These are phyloP conservation scores for Hibiscus mutabilis DNA, from an alignment of 345 rosid genomes.

Conservation along the genomic window DNA sequence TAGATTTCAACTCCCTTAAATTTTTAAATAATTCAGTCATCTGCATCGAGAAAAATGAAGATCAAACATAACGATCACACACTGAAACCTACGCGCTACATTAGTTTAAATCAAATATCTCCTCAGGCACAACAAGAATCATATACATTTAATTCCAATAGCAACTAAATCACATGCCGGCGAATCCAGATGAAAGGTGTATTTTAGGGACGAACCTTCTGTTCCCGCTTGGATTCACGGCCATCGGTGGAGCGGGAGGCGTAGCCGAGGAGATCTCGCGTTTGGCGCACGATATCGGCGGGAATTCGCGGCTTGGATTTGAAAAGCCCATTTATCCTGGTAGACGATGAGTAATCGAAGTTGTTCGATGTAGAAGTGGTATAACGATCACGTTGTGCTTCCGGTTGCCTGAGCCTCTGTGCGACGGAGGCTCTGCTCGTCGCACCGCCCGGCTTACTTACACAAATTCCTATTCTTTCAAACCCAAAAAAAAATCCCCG, in stretches of 20 bases:
- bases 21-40: conserved; percentile 69
- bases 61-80: neutral
- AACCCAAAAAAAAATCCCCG: neutral
- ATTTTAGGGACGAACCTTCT: conserved; percentile 34
- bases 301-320: conserved; percentile 91
- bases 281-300: conserved; percentile 68
- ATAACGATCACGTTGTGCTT: conserved; percentile 15
- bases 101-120: neutral
- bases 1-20: conserved; percentile 75
- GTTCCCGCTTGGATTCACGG: conserved; percentile 58
- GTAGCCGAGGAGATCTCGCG: conserved; percentile 75
- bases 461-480: conserved; percentile 39
- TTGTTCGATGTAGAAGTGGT: neutral
- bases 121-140: neutral
- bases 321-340: conserved; percentile 67
- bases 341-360: neutral
- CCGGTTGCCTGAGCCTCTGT: conserved; percentile 32
- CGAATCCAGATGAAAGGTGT: neutral
- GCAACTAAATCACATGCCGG: neutral
- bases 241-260: conserved; percentile 32
- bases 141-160: neutral
- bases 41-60: conserved; percentile 26
- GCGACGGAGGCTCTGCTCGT: conserved; percentile 33
- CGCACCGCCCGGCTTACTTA: conserved; percentile 29
- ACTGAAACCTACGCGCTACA: too few relatives aligned